Evolutionary conservation across 306 rosid genomes (phyloP).

Genomic region (Potentilla sterilis): DNA sequence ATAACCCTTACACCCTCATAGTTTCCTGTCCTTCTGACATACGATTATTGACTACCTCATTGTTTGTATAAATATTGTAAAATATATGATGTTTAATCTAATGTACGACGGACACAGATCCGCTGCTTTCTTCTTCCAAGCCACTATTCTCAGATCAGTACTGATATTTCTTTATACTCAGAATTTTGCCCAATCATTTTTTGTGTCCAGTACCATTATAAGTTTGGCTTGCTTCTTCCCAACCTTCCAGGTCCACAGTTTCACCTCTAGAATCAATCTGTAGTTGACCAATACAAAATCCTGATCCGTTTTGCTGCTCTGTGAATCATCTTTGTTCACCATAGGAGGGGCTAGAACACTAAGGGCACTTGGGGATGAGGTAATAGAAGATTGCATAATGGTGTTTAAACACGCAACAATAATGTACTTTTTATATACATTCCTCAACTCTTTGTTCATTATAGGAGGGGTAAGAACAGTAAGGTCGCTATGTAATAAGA

Average conservation of each 20-base stretch:
- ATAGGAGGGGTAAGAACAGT: not conserved
- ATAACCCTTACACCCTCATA: not conserved
- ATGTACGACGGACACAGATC: not conserved
- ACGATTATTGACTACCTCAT: not conserved
- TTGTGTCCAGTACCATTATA: not conserved
- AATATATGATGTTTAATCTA: not conserved
- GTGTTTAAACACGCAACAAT: not conserved
- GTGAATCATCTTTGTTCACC: not conserved
- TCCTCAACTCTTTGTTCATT: not conserved
- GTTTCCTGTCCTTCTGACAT: not conserved
- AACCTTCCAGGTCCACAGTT: conserved; percentile 9
- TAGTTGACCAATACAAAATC: conserved; percentile 1
- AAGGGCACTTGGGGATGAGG: not conserved
- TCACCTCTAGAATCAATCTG: conserved; percentile 10
- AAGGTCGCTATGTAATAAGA: not conserved
- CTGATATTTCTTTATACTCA: not conserved
- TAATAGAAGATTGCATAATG: not conserved
- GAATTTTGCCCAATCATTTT: not conserved
- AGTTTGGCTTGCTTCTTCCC: not conserved
- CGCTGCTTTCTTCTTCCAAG: not conserved
- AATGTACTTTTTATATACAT: not conserved
- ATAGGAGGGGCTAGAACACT: not conserved
- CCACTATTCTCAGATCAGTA: not conserved
- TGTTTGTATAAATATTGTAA: not conserved
- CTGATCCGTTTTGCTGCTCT: not conserved